Evolutionary conservation across 169 alveolate genomes (phyloP).

Genomic region (Cryptosporidium muris): DNA sequence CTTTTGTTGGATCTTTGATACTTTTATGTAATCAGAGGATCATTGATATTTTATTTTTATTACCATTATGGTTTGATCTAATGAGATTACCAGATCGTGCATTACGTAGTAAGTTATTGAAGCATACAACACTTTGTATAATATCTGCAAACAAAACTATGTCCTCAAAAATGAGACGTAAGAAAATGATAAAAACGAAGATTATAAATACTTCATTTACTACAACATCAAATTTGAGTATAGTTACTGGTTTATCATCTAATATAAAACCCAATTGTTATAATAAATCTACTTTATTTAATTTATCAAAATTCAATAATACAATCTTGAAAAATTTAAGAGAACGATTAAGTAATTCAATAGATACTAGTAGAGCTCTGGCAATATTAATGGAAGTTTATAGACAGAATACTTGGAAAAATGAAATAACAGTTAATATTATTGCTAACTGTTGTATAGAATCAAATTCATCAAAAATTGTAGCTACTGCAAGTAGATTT

Average conservation of each 20-base stretch:
- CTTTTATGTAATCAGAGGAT: constrained; percentile 47
- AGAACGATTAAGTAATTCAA: constrained; percentile 12
- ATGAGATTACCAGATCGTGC: constrained; percentile 57
- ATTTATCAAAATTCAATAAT: constrained; percentile 33
- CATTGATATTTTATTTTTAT: constrained; percentile 42
- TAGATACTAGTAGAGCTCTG: constrained; percentile 70
- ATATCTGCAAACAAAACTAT: constrained; percentile 16
- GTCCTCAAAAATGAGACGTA: constrained; percentile 3
- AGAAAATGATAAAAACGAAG: constrained; percentile 27
- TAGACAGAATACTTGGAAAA: constrained; percentile 75
- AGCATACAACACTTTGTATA: constrained; percentile 38
- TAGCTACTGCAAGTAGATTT: constrained; percentile 29
- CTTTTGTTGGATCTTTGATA: constrained; percentile 44
- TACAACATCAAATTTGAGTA: not conserved
- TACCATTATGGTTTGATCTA: constrained; percentile 68
- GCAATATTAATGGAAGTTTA: constrained; percentile 77
- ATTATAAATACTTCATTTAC: constrained; percentile 17
- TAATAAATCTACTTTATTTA: constrained; percentile 37
- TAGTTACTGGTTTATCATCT: not conserved
- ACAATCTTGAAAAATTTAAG: constrained; percentile 37
- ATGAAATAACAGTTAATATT: constrained; percentile 73
- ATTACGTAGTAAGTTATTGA: constrained; percentile 34
- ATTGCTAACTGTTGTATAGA: constrained; percentile 72
- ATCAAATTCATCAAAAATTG: constrained; percentile 48
- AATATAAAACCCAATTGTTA: not conserved